phyloP scores from a whole-genome alignment of 805 yeast species.

The Scheffersomyces ergatensis region DNA sequence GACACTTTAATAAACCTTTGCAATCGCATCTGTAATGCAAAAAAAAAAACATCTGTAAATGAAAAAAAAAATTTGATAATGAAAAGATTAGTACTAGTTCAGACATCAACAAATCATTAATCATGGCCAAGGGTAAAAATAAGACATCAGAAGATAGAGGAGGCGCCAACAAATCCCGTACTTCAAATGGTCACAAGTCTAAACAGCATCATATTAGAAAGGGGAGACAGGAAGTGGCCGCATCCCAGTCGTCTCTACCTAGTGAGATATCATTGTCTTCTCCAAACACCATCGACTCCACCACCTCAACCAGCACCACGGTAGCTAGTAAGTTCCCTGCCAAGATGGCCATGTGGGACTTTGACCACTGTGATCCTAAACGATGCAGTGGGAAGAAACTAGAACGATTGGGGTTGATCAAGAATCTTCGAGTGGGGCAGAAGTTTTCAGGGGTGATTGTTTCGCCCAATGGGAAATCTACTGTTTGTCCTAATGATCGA shows the following conservation, averaged over 20 bases:
- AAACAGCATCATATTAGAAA: slow-evolving; percentile 48
- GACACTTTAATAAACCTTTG: too few species aligned
- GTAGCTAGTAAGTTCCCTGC: slow-evolving; percentile 55
- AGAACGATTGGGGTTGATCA: slow-evolving; percentile 82
- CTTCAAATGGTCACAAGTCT: slow-evolving; percentile 57
- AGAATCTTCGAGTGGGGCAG: slow-evolving; percentile 82
- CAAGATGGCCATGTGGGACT: slow-evolving; percentile 98
- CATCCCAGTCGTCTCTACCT: too few species aligned
- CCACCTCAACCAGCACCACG: slow-evolving; percentile 19
- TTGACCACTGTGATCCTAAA: slow-evolving; percentile 98
- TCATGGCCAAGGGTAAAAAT: slow-evolving; percentile 57
- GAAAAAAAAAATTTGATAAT: not conserved
- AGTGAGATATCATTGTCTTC: too few species aligned
- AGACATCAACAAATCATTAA: too few species aligned
- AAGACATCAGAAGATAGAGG: slow-evolving; percentile 43
- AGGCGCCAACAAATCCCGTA: slow-evolving; percentile 28
- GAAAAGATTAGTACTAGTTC: too few species aligned
- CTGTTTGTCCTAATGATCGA: slow-evolving; percentile 84
- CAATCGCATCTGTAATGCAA: not conserved
- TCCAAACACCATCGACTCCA: slow-evolving; percentile 19
- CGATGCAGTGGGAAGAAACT: slow-evolving; percentile 94
- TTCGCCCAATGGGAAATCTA: slow-evolving; percentile 86
- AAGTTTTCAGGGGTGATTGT: slow-evolving; percentile 89
- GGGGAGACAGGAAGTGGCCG: slow-evolving; percentile 32
- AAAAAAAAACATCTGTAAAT: not conserved